Base-by-base conservation (phyloP, 306 rosid genomes). In the Macrotyloma uniflorum region DNA sequence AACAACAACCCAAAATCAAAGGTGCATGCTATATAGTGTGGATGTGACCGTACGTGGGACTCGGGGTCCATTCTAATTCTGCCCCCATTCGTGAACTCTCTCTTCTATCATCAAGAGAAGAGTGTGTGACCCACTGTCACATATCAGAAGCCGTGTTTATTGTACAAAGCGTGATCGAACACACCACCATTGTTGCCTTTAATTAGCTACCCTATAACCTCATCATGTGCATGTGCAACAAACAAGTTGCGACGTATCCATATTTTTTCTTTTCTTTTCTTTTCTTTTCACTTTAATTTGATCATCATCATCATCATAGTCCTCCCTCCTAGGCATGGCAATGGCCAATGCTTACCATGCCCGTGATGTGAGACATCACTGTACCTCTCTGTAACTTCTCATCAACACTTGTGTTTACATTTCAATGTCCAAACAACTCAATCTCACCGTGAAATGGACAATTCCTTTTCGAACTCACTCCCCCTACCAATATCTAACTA, bases 21-120 rank as follows among this genome's bases (percentile, higher is more conserved):
- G 14, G 43, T 70, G 69, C 24, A 53, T 53, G 6, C 55, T 30
- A 38, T n/a, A 10, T 1, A 38, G 3, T 8, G 72, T 24, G 62
- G 83, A 83, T 75, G 85, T 79, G 83, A 83, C 80, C 85, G 40
- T 79, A 76, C 86, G 53, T 66, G 47, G 19, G 36, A 24, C 2
- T 58, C 19, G 36, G 65, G 64, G 28, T 58, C 63, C 38, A 58
- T 58, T 13, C 19, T 26, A 58, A 50, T 19, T 49, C 81, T 32
- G 45, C 8, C 45, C 45, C 13, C 45, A 62, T 59, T 59, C 42
- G 67, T 35, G 66, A 74, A 80, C 72, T 15, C 70, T 55, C 13
- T 55, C 59, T 53, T 53, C 14, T 20, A 53, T 53, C 22, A 53
- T 9, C 22, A 26, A 67, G 49, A 1, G 23, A 79, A 59, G 51